Conservation (phyloP, 768 basidiomycete genomes). For the Podaxis sp. region DNA sequence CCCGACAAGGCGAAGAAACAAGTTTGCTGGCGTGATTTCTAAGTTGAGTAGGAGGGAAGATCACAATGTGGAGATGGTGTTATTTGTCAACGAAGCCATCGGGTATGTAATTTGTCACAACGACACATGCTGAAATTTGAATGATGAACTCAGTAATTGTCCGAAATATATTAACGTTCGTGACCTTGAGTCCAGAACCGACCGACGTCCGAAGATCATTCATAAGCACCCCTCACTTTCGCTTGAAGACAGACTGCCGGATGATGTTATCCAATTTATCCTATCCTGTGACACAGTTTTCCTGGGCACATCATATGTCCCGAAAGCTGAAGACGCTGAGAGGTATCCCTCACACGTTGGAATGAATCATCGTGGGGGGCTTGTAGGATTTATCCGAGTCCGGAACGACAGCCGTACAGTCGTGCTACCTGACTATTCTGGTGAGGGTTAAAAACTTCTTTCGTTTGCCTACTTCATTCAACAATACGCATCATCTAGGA, state of each 20-base stretch:
- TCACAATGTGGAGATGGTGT: slow-evolving; percentile 32
- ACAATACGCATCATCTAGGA: slow-evolving; percentile 31
- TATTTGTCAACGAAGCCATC: slow-evolving; percentile 54
- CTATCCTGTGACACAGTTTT: slow-evolving; percentile 52
- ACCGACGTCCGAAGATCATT: slow-evolving; percentile 38
- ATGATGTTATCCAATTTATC: slow-evolving; percentile 49
- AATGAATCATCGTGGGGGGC: slow-evolving; percentile 65
- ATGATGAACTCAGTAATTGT: slow-evolving; percentile 47
- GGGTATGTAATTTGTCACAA: slow-evolving; percentile 40
- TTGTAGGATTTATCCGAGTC: slow-evolving; percentile 64
- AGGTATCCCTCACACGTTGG: slow-evolving; percentile 57
- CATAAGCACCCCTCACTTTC: slow-evolving; percentile 34
- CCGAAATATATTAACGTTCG: slow-evolving; percentile 69
- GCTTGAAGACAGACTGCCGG: slow-evolving; percentile 42
- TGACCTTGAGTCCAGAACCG: slow-evolving; percentile 43
- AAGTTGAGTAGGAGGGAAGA: slow-evolving; percentile 30
- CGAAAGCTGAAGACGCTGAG: slow-evolving; percentile 34
- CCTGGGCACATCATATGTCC: slow-evolving; percentile 51
- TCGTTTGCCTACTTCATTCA: not conserved
- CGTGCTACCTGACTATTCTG: slow-evolving; percentile 61
- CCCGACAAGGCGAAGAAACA: slow-evolving; percentile 57
- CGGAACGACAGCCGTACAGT: slow-evolving; percentile 54
- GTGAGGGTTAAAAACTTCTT: slow-evolving; percentile 24
- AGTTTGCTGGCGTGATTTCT: slow-evolving; percentile 52
- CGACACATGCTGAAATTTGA: not conserved